Evolutionary conservation across 352 stramenopile species (phyloP), one percentile per base, ranked within the genome.

Genomic region (Ophiocytium majus): DNA sequence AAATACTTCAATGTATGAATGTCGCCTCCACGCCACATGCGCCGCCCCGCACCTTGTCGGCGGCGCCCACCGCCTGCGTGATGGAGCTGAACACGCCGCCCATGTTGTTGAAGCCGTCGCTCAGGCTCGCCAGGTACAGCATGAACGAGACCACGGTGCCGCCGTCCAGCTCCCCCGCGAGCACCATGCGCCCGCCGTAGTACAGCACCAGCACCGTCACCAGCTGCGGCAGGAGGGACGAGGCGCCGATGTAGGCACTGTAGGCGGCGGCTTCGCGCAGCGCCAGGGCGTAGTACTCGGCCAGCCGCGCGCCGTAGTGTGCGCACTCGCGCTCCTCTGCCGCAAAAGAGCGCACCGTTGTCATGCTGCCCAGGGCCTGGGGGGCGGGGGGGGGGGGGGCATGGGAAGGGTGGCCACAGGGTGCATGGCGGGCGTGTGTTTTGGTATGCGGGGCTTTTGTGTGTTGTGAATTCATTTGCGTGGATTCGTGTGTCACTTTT

Each of bases 141-240:
- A 94, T 85, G 78, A 95, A 95, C 63, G 85, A 90, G 0, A 95
- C 92, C 0, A 95, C 86, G 37, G 75, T n/a, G 10, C 75, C 75
- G 50, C 19, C 75, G 50, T 81, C 75, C 10, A 81, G 36, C 75
- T 81, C 1, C 36, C 75, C 75, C 79, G 32, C 17, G 49, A 83
- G 33, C 33, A 94, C 90, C 80, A 94, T 49, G 36, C 90, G 81
- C 5, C 92, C 92, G 10, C 92, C 92, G 82, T 92, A 93, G 86
- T 93, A 93, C 0, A 95, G 86, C 63, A 93, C 90, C 23, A 93
- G 1, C 5, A 90, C 91, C 32, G 89, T 93, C 0, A 93, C 90
- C 9, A 93, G 84, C 32, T 93, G 86, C 0, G 92, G 92, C n/a
- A 95, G 76, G 75, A 92, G 89, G 0, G 89, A 91, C 31, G 88